phyloP scores from a whole-genome alignment of 345 rosid genomes.

The Sisymbrium altissimum region DNA sequence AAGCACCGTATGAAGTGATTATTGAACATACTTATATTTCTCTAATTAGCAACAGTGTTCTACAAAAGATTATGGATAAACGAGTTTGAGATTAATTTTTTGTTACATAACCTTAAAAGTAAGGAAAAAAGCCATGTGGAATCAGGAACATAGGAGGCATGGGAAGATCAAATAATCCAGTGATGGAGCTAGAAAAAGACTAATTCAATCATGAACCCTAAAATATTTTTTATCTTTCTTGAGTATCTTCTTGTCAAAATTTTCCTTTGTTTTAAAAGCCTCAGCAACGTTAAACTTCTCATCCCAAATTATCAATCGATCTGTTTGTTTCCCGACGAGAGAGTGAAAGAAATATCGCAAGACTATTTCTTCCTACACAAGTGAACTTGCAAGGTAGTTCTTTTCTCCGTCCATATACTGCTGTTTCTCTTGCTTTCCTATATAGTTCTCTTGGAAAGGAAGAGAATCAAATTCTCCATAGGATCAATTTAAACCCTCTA shows the following conservation, averaged over 20 bases:
- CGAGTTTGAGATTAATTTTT: not conserved
- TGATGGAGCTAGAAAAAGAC: slow-evolving; percentile 26
- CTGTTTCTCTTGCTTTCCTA: not conserved
- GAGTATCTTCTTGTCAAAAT: not conserved
- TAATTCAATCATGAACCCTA: slow-evolving; percentile 22
- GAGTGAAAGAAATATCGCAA: not conserved
- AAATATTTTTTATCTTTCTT: slow-evolving; percentile 4
- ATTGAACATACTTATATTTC: not conserved
- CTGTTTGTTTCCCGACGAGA: not conserved
- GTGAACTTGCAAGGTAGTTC: slow-evolving; percentile 21
- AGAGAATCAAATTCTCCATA: too few species aligned
- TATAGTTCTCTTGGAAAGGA: not conserved
- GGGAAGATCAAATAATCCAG: slow-evolving; percentile 33
- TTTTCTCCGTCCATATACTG: not conserved
- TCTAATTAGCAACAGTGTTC: not conserved
- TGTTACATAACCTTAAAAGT: not conserved
- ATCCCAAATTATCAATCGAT: not conserved
- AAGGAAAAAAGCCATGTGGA: slow-evolving; percentile 29
- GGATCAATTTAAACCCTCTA: too few species aligned
- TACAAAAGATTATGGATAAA: not conserved
- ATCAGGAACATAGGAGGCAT: slow-evolving; percentile 19
- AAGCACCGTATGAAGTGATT: not conserved
- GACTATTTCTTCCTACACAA: slow-evolving; percentile 8
- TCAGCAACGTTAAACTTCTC: slow-evolving; percentile 12
- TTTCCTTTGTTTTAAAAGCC: not conserved